A percentile compares a stretch with the other conserved stretches of the same genome.
Conservation (phyloP, 768 basidiomycete genomes). For the Macrolepiota dolichaula region DNA sequence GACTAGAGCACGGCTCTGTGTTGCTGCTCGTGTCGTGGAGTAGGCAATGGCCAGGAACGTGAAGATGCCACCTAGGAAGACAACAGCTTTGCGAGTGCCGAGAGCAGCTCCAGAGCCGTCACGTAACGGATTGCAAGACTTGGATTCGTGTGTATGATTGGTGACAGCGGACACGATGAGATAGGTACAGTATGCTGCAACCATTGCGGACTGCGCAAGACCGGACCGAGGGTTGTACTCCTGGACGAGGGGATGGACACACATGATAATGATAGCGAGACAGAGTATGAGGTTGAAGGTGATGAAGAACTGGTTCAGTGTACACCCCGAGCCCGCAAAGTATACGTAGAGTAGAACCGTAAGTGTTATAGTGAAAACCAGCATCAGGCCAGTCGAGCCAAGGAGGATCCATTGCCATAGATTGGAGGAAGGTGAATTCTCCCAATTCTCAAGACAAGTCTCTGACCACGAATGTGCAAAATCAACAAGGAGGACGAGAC, state of each 20-base stretch:
- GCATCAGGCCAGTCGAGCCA: constrained; percentile 88
- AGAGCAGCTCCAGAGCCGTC: constrained; percentile 34
- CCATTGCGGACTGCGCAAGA: constrained; percentile 93
- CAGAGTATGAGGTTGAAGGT: constrained; percentile 86
- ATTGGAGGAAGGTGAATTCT: constrained; percentile 67
- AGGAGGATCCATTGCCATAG: constrained; percentile 97
- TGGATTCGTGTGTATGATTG: constrained; percentile 76
- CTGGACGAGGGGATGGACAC: constrained; percentile 83
- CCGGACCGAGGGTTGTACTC: constrained; percentile 93
- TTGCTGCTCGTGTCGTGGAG: constrained; percentile 93
- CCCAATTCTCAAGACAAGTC: constrained; percentile 95
- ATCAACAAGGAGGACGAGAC: constrained; percentile 95
- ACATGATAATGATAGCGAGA: constrained; percentile 75
- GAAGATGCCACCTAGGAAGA: constrained; percentile 89
- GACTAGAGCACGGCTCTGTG: constrained; percentile 87
- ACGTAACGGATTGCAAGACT: constrained; percentile 85
- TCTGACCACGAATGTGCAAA: constrained; percentile 99
- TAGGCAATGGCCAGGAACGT: constrained; percentile 99
- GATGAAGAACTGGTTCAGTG: constrained; percentile 95
- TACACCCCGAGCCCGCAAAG: constrained; percentile 85
- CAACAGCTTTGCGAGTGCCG: constrained; percentile 78
- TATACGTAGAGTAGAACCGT: constrained; percentile 89
- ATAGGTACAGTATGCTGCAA: constrained; percentile 97
- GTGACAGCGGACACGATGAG: constrained; percentile 90
- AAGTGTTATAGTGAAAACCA: constrained; percentile 77